Percentiles rank a stretch among this genome's conserved stretches.
phyloP scores from a whole-genome alignment of 1,284 basidiomycete genomes.

The Cryptococcus sp. region DNA sequence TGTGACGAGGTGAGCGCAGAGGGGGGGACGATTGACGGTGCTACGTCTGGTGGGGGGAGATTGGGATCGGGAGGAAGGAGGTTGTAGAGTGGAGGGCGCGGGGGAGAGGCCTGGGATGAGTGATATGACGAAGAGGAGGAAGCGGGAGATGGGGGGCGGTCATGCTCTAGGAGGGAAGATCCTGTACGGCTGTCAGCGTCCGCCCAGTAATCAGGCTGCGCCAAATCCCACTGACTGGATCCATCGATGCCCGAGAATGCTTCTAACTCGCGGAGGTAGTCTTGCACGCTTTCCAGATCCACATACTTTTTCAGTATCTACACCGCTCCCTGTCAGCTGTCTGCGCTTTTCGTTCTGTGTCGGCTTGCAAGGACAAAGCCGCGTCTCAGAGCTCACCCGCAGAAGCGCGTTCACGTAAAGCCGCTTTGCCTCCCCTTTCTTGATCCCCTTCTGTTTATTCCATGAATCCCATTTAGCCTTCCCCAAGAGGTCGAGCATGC shows the following conservation, averaged over 20 bases:
- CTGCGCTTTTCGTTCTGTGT: not conserved
- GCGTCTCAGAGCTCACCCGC: slow-evolving; percentile 57
- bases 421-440: slow-evolving; percentile 77
- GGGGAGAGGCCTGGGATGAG: slow-evolving; percentile 40
- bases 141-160: slow-evolving; percentile 28
- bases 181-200: not conserved
- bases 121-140: slow-evolving; percentile 45
- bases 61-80: slow-evolving; percentile 40
- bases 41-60: slow-evolving; percentile 43
- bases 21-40: slow-evolving; percentile 40
- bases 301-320: slow-evolving; percentile 79
- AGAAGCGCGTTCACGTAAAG: slow-evolving; percentile 82
- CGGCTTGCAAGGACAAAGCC: not conserved
- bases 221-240: not conserved
- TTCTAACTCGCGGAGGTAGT: slow-evolving; percentile 77
- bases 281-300: slow-evolving; percentile 71
- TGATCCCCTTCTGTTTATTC: slow-evolving; percentile 82
- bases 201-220: not conserved
- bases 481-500: slow-evolving; percentile 69
- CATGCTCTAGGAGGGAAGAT: not conserved
- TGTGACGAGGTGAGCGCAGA: slow-evolving; percentile 38
- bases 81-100: slow-evolving; percentile 18
- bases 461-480: slow-evolving; percentile 97
- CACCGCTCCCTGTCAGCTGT: not conserved
- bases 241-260: slow-evolving; percentile 52